Evolutionary conservation across 1,284 basidiomycete species (phyloP), one percentile per base, ranked within the genome.

Genomic region (Papiliotrema terrestris): DNA sequence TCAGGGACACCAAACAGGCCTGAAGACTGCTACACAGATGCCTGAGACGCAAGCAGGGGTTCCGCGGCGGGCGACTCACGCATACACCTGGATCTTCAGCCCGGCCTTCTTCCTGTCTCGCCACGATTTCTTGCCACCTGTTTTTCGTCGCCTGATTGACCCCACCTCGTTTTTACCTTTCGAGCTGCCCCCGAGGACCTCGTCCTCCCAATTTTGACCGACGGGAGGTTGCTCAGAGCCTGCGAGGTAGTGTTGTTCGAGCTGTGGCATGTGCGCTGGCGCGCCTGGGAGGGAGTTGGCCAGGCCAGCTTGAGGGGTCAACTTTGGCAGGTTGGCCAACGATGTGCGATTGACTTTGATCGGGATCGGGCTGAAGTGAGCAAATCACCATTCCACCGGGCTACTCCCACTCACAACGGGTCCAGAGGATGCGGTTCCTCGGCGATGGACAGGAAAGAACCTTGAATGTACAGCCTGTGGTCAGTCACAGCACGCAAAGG

Each of bases 341-440:
- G 49, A 19, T 0, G 55, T 36, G 1, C 58, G 58, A 23, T 55
- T n/a, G 17, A 66, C 29, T 15, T 62, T 56, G 49, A 68, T 53
- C 13, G 64, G 57, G 13, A 68, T 56, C 8, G 66, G 66, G 39
- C 64, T 65, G 53, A 17, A 38, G 14, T 15, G 29, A 32, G 29
- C 29, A 6, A 45, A 47, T 8, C n/a, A 17, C 39, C 20, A 35
- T 4, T 22, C 20, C 23, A 17, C 26, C 6, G 15, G 8, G 13
- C 13, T 47, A 36, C 35, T n/a, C n/a, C 2, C 4, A 60, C 66
- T 58, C 49, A 68, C 66, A 50, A 52, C 2, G 60, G 32, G 29
- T 68, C 66, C 8, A 69, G 54, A 0, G 67, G 67, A 47, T 69
- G 67, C 2, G 67, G 66, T 20, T 46, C 58, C 26, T 65, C 66